Percentiles rank a stretch among this genome's conserved stretches.
Evolutionary conservation across 1,284 basidiomycete genomes (phyloP).

Genomic region (Malassezia vespertilionis): DNA sequence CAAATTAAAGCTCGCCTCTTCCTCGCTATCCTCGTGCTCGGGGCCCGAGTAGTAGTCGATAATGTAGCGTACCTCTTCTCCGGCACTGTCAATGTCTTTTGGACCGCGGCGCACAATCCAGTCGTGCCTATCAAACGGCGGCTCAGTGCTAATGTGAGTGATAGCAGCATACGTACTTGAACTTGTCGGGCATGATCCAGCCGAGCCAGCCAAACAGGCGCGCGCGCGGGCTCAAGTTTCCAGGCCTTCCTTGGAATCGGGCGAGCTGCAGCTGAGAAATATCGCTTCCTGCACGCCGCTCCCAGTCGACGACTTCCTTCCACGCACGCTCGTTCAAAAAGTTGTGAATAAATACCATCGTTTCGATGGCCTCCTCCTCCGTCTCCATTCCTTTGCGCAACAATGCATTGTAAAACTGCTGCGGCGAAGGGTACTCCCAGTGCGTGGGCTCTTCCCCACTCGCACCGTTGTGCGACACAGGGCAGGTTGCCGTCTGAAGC

Average conservation of each 20-base stretch:
- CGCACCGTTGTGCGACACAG: slow-evolving; percentile 41
- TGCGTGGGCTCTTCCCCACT: slow-evolving; percentile 39
- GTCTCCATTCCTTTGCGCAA: slow-evolving; percentile 96
- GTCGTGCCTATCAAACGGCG: slow-evolving; percentile 97
- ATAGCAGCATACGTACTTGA: too few species aligned
- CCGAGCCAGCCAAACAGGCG: slow-evolving; percentile 72
- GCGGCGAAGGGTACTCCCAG: slow-evolving; percentile 97
- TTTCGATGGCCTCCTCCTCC: slow-evolving; percentile 87
- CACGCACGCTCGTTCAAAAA: slow-evolving; percentile 95
- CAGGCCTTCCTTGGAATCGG: slow-evolving; percentile 78
- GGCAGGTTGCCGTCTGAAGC: slow-evolving; percentile 15
- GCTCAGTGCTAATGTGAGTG: too few species aligned
- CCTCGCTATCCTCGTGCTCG: slow-evolving; percentile 27
- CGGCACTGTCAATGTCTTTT: slow-evolving; percentile 15
- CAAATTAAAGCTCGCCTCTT: slow-evolving; percentile 38
- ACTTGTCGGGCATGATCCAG: slow-evolving; percentile 72
- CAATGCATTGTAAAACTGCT: slow-evolving; percentile 97
- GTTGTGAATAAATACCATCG: slow-evolving; percentile 97
- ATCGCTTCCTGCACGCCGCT: slow-evolving; percentile 50
- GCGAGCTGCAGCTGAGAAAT: slow-evolving; percentile 56
- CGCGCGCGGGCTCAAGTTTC: slow-evolving; percentile 69
- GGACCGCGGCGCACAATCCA: slow-evolving; percentile 70
- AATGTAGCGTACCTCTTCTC: slow-evolving; percentile 41
- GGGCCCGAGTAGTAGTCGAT: slow-evolving; percentile 45
- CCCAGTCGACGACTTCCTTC: slow-evolving; percentile 90